Percentiles rank a stretch among this genome's conserved stretches.
Evolutionary conservation across 768 basidiomycete species (phyloP).

Genomic region (Russula sp.): DNA sequence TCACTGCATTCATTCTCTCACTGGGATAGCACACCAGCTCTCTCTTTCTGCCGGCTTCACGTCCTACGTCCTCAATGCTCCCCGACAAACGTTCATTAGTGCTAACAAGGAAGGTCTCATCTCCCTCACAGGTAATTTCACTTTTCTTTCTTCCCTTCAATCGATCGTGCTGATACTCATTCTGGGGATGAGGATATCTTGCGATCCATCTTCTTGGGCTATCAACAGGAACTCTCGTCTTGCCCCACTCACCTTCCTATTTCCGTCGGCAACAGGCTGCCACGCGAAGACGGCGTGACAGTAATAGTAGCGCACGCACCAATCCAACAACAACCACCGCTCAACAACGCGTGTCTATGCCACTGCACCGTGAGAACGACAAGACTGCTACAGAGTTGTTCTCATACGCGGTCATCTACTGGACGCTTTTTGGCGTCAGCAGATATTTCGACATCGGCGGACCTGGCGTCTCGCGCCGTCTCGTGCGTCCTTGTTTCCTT

Average conservation of each 20-base stretch:
- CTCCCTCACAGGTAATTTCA: slow-evolving; percentile 57
- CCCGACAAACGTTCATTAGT: slow-evolving; percentile 57
- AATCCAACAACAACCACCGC: background rate
- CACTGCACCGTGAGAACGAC: slow-evolving; percentile 49
- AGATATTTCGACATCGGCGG: slow-evolving; percentile 32
- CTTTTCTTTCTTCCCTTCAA: too few species aligned
- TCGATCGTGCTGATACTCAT: background rate
- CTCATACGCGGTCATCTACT: slow-evolving; percentile 76
- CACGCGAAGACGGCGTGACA: slow-evolving; percentile 9
- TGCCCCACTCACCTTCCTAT: slow-evolving; percentile 72
- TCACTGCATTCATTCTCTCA: background rate
- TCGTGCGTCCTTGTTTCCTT: slow-evolving; percentile 41
- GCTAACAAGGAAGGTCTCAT: slow-evolving; percentile 91
- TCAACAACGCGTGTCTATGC: slow-evolving; percentile 4
- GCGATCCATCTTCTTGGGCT: slow-evolving; percentile 85
- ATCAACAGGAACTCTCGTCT: slow-evolving; percentile 70
- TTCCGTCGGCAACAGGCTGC: slow-evolving; percentile 49
- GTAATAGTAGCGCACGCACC: slow-evolving; percentile 24
- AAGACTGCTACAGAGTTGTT: slow-evolving; percentile 73
- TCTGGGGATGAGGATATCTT: slow-evolving; percentile 61
- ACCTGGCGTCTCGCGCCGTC: slow-evolving; percentile 48
- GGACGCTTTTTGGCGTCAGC: slow-evolving; percentile 46
- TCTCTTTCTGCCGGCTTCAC: slow-evolving; percentile 55
- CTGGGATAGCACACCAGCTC: slow-evolving; percentile 62
- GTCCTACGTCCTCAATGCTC: slow-evolving; percentile 56